Evolutionary conservation across 1,284 basidiomycete species (phyloP).

Genomic region (Kwoniella shivajii): DNA sequence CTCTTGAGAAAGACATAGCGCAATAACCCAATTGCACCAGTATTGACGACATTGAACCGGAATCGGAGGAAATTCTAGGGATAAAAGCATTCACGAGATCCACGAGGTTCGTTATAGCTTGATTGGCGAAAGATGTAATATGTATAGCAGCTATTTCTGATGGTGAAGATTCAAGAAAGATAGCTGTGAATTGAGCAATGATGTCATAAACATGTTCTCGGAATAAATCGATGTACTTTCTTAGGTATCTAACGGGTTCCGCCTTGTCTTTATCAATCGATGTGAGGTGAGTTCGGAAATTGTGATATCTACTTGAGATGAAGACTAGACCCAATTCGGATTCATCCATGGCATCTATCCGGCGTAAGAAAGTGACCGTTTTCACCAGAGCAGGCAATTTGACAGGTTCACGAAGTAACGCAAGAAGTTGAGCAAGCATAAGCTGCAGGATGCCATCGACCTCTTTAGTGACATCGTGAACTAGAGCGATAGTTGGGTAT

Average conservation of each 20-base stretch:
- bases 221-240: conserved; percentile 87
- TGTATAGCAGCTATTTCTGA: conserved; percentile 11
- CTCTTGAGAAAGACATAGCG: conserved; percentile 83
- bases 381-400: conserved; percentile 89
- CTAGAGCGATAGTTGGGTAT: conserved; percentile 57
- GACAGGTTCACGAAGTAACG: conserved; percentile 75
- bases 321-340: conserved; percentile 69
- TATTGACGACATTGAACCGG: conserved; percentile 74
- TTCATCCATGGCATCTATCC: conserved; percentile 68
- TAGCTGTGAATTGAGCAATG: conserved; percentile 81
- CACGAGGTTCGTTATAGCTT: conserved; percentile 62
- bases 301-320: conserved; percentile 64
- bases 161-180: conserved; percentile 61
- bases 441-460: conserved; percentile 65
- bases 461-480: conserved; percentile 67
- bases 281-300: conserved; percentile 57
- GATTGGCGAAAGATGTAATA: conserved; percentile 61
- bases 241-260: conserved; percentile 74
- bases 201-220: conserved; percentile 90
- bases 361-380: conserved; percentile 77
- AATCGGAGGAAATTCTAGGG: conserved; percentile 59
- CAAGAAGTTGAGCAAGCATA: conserved; percentile 66
- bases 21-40: conserved; percentile 92
- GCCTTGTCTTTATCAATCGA: conserved; percentile 56
- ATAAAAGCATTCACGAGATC: conserved; percentile 53